Percentiles rank a stretch among this genome's conserved stretches.
Evolutionary conservation across 202 grass and related monocot genomes (phyloP).

Genomic region (Cymbopogon flexuosus): DNA sequence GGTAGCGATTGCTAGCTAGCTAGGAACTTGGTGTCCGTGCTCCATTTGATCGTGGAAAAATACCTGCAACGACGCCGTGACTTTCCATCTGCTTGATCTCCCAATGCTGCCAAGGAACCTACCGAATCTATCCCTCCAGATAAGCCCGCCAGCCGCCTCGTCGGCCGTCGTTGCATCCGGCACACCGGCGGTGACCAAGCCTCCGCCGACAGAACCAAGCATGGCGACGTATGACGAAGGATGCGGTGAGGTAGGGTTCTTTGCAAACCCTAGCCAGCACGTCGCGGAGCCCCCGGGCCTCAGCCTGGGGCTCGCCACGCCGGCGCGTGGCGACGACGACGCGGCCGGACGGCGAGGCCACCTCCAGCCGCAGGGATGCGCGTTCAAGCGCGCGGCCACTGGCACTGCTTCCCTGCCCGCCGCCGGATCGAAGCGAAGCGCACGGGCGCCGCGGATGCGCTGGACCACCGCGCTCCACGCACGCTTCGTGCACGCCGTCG

Average conservation of each 20-base stretch:
- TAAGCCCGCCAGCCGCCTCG: conserved; percentile 52
- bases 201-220: conserved; percentile 24
- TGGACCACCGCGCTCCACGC: conserved; percentile 95
- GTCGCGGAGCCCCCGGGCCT: conserved; percentile 39
- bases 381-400: conserved; percentile 60
- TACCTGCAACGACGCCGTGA: background rate
- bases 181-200: background rate
- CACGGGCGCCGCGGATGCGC: conserved; percentile 89
- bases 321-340: background rate
- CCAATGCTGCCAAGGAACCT: conserved; percentile 53
- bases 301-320: conserved; percentile 43
- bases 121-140: conserved; percentile 74
- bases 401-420: background rate
- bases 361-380: conserved; percentile 37
- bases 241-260: conserved; percentile 40
- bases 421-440: conserved; percentile 53
- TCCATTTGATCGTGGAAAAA: conserved; percentile 15
- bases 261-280: conserved; percentile 46
- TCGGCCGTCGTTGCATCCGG: background rate
- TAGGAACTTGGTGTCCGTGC: background rate
- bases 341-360: background rate
- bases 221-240: conserved; percentile 25
- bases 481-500: conserved; percentile 89
- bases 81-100: conserved; percentile 22
- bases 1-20: background rate